Evolutionary conservation across 1,284 basidiomycete genomes (phyloP), one percentile per base, ranked within the genome.

Genomic region (Pseudozyma pruni): DNA sequence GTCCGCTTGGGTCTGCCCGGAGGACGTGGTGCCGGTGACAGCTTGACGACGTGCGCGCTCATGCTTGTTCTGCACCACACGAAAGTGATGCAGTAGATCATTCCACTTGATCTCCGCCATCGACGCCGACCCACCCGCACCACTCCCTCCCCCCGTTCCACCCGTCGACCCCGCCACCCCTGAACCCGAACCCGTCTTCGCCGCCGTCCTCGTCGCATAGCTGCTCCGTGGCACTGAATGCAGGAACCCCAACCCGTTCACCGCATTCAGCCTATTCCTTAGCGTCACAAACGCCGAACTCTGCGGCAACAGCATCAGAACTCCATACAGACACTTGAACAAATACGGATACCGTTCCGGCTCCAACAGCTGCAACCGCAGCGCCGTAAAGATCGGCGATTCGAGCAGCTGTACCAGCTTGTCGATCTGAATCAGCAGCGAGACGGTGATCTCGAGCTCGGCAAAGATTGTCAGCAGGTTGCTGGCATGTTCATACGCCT

Each of bases 341-440:
- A 99, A 86, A 84, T 92, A 92, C 0, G 96, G 95, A 81, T 98
- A 90, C 88, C 90, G 89, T 73, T 98, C 95, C 7, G 96, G 96
- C 81, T 99, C 96, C 38, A 99, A 87, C 7, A 99, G 87, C 83
- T 99, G 96, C 4, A 99, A 85, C 16, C 95, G 91, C n/a, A 99
- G 87, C 81, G 95, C 94, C 37, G 95, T 98, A 82, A 98, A 99
- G 8, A 98, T 94, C 0, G 96, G 96, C 6, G 92, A 94, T 83
- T 99, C 96, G 60, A 99, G 94, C 8, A 99, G 86, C 83, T 98
- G 95, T 13, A 99, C 95, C 7, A 99, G 88, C 83, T 98, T 98
- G 84, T 98, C 96, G 32, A 98, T 90, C 80, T 99, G 96, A 2
- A 99, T 93, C 16, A 98, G 86, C 79, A 98, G 88, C 22, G 89